Percentiles rank a stretch among this genome's conserved stretches.
phyloP scores from a whole-genome alignment of 805 yeast species.

The Novakomyces olei region DNA sequence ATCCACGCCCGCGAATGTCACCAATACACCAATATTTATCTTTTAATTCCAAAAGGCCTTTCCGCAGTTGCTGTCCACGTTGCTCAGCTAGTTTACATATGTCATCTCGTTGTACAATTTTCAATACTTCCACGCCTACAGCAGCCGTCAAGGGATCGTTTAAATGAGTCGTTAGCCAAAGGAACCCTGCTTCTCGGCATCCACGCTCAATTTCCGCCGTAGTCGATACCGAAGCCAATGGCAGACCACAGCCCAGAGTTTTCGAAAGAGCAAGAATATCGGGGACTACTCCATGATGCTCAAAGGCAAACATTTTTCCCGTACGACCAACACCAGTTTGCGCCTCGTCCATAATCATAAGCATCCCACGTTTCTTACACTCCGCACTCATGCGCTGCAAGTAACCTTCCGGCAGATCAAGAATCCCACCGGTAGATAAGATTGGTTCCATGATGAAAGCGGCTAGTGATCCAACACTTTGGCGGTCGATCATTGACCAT shows the following conservation, averaged over 20 bases:
- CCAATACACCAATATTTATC: not conserved
- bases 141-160: not conserved
- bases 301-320: not conserved
- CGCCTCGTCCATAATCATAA: not conserved
- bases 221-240: no score
- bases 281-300: not conserved
- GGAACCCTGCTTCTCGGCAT: no score
- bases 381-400: not conserved
- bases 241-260: not conserved
- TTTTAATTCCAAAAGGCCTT: not conserved
- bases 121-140: not conserved
- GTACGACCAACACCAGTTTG: conserved; percentile 1
- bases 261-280: not conserved
- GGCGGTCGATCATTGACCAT: not conserved
- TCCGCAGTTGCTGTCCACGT: not conserved
- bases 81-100: not conserved
- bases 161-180: not conserved
- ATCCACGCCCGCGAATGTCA: not conserved
- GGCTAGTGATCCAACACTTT: not conserved
- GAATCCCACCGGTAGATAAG: not conserved
- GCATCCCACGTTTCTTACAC: not conserved
- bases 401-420: not conserved
- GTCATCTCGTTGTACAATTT: not conserved
- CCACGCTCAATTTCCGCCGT: no score
- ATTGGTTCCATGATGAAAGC: not conserved